phyloP scores from a whole-genome alignment of 129 eudicot genomes.

The Tagetes erecta region DNA sequence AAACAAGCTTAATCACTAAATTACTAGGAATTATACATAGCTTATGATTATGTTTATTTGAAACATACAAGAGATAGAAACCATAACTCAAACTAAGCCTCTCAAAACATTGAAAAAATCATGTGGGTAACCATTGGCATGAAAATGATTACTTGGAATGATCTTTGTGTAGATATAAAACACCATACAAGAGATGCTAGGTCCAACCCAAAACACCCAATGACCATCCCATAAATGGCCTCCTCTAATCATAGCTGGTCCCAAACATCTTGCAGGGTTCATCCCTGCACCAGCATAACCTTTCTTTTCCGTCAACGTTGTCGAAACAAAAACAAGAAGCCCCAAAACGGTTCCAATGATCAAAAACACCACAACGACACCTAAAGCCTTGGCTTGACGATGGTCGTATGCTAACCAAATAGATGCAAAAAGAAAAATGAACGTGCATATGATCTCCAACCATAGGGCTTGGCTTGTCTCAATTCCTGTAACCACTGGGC shows the following conservation, averaged over 20 bases:
- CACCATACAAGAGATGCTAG: slow-evolving; percentile 54
- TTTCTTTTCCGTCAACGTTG: slow-evolving; percentile 48
- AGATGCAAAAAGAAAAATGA: slow-evolving; percentile 63
- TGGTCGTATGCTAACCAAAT: slow-evolving; percentile 78
- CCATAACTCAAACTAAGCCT: slow-evolving; percentile 28
- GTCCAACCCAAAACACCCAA: slow-evolving; percentile 89
- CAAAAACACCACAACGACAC: slow-evolving; percentile 36
- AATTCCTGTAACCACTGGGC: slow-evolving; percentile 51
- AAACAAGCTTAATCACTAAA: background rate
- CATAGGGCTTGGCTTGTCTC: slow-evolving; percentile 62
- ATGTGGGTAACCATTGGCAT: slow-evolving; percentile 42
- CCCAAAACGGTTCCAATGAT: slow-evolving; percentile 62
- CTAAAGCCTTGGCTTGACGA: slow-evolving; percentile 56
- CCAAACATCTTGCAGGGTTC: slow-evolving; percentile 84
- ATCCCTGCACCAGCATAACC: slow-evolving; percentile 80
- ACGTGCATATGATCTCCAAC: slow-evolving; percentile 65
- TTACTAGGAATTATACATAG: background rate
- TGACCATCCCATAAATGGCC: slow-evolving; percentile 79
- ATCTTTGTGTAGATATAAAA: slow-evolving; percentile 67
- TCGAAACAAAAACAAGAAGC: slow-evolving; percentile 56
- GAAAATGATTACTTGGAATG: slow-evolving; percentile 61
- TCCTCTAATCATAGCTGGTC: slow-evolving; percentile 74
- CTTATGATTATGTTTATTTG: background rate
- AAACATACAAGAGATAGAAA: background rate
- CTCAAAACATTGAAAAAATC: slow-evolving; percentile 49